Evolutionary conservation across 768 basidiomycete genomes (phyloP), one percentile per base, ranked within the genome.

Genomic region (Crucibulum laeve): DNA sequence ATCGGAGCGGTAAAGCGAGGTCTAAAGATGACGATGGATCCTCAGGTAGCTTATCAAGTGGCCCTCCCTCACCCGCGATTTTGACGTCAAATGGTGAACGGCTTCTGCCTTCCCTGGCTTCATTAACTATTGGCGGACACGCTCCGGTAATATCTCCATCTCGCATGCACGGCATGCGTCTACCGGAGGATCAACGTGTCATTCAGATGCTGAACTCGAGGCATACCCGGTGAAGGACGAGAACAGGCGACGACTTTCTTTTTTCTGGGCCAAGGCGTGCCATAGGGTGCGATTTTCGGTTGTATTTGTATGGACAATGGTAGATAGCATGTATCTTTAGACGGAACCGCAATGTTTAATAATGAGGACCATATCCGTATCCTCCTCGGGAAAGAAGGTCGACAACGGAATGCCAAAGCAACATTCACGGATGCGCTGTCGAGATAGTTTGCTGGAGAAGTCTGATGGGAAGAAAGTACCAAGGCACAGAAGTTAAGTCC

Each of bases 171-270:
- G 66, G 64, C 14, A 53, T 63, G 13, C 68, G 74, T 46, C 55
- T 70, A 47, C 64, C 79, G 34, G 79, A 82, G 61, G 80, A 81
- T 53, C 73, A 81, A 55, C 69, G 80, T 22, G 64, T 82, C 45
- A 80, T 81, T 43, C 73, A 74, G 49, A 76, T 80, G 69, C 57
- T 81, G 41, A 82, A 83, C 53, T 64, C 65, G 23, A 56, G 59
- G 36, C 61, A 60, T 54, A 50, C 61, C 22, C 50, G 54, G 45
- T 64, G 46, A 58, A 21, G 41, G 28, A 33, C 25, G 35, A 39
- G 24, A n/a, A n/a, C n/a, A n/a, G n/a, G n/a, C n/a, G n/a, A n/a
- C n/a, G n/a, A n/a, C n/a, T n/a, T n/a, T n/a, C n/a, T n/a, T n/a
- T n/a, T n/a, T n/a, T n/a, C n/a, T n/a, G n/a, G n/a, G n/a, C n/a